Base-by-base conservation (phyloP, 192 early-diverging fungal species). In the Pilaira anomala region DNA sequence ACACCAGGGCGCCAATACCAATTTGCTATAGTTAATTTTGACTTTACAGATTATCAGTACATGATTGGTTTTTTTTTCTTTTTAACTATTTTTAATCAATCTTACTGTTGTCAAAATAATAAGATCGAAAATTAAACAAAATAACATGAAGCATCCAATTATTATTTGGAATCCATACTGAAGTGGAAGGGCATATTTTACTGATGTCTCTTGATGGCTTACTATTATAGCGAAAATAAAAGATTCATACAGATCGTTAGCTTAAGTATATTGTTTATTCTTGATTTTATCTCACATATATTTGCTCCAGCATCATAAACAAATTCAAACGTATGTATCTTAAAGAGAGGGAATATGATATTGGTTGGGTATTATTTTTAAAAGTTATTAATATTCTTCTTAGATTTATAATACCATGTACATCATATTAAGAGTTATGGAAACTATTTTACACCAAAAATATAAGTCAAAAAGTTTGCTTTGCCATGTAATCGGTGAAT, bases 1-100 rank as follows among this genome's bases (percentile, higher is more conserved):
- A 68, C 12, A 2, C 66, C 66, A 7, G 66, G 60, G 22, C 60
- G 48, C 66, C 66, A 68, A 30, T 54, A 68, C 59, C 59, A 61
- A 48, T 68, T 40, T 40, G 66, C 66, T 44, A 61, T 25, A 7
- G 39, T 26, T 16, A 68, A 39, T 30, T 62, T 68, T 8, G 24
- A 41, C 66, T 68, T 7, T 22, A 28, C 2, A 26, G 4, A 33
- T 42, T 18, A 39, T 39, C 12, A 51, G 13, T 30, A 63, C 14
- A 16, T 9, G 46, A 19, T n/a, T n/a, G n/a, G n/a, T n/a, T n/a
- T n/a, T 46, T 22, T 36, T 39, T 16, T 21, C n/a, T 11, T 36
- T 62, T 3, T 14, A 2, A 5, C 39, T 44, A 8, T 9, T 45
- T 54, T 55, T 42, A 26, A 44, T 11, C 3, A 25, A 19, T 42